Evolutionary conservation across 129 eudicot species (phyloP).

Genomic region (Flaveria ramosissima): DNA sequence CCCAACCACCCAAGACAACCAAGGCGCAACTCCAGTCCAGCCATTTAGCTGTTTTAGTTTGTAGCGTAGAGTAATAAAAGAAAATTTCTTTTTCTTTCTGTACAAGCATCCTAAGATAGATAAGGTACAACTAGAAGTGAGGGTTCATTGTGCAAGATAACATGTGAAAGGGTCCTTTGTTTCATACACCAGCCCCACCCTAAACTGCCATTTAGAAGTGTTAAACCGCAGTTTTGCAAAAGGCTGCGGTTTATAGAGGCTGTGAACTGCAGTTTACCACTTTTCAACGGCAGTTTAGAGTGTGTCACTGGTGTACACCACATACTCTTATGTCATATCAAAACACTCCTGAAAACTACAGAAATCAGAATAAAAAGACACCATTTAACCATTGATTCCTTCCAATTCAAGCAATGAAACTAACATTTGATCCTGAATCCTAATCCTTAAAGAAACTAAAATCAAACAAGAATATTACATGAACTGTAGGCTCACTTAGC

Average conservation of each 20-base stretch:
- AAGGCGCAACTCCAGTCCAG: too few relatives aligned
- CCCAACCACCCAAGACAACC: too few relatives aligned
- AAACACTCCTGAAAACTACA: constrained; percentile 8
- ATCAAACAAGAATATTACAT: neutral
- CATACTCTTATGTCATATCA: constrained; percentile 1
- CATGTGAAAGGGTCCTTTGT: neutral
- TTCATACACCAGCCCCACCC: too few relatives aligned
- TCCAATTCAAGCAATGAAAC: constrained; percentile 23
- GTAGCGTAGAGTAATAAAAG: neutral
- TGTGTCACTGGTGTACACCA: too few relatives aligned
- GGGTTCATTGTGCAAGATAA: neutral
- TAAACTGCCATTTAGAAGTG: too few relatives aligned
- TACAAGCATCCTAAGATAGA: neutral
- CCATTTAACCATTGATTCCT: neutral
- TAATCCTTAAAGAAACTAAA: neutral
- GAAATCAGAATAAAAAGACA: constrained; percentile 16
- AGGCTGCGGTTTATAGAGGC: too few relatives aligned
- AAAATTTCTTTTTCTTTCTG: neutral
- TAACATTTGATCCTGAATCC: constrained; percentile 1
- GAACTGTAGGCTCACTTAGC: neutral
- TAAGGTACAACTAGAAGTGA: neutral
- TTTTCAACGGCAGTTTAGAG: too few relatives aligned
- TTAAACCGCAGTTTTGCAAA: too few relatives aligned
- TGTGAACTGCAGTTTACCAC: too few relatives aligned
- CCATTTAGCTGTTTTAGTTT: neutral